Conservation (phyloP, 345 rosid genomes). For the Tarenaya hassleriana region DNA sequence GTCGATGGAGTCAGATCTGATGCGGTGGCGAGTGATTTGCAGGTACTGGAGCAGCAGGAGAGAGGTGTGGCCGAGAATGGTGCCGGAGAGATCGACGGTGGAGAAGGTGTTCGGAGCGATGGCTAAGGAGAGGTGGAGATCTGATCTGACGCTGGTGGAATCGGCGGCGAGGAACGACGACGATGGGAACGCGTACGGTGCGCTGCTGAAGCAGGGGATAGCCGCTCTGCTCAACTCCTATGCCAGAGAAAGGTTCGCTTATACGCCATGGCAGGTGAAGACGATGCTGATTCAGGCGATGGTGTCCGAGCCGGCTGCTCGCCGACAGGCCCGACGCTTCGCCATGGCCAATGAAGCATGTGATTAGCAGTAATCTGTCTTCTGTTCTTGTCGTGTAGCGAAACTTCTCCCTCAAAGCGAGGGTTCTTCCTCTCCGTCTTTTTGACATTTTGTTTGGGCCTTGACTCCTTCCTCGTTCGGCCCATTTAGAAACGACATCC, state of each 20-base stretch:
- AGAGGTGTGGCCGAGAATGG: slow-evolving; percentile 89
- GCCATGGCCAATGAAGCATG: slow-evolving; percentile 66
- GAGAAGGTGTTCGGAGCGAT: slow-evolving; percentile 67
- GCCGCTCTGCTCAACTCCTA: slow-evolving; percentile 86
- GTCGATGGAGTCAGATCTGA: slow-evolving; percentile 13
- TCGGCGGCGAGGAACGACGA: slow-evolving; percentile 53
- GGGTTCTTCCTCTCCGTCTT: too few species aligned
- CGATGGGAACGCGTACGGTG: slow-evolving; percentile 40
- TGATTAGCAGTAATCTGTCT: too few species aligned
- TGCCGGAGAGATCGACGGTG: slow-evolving; percentile 68
- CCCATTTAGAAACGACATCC: too few species aligned
- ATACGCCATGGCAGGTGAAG: slow-evolving; percentile 82
- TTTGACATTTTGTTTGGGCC: too few species aligned
- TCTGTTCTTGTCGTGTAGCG: too few species aligned
- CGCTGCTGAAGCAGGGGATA: slow-evolving; percentile 59
- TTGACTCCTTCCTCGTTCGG: too few species aligned
- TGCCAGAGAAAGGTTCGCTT: slow-evolving; percentile 46
- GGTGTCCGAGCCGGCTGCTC: slow-evolving; percentile 61
- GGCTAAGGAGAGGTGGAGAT: slow-evolving; percentile 62
- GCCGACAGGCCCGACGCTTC: slow-evolving; percentile 43
- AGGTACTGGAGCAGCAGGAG: slow-evolving; percentile 86
- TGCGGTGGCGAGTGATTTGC: slow-evolving; percentile 4
- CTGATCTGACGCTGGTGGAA: slow-evolving; percentile 61
- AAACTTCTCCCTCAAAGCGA: too few species aligned
- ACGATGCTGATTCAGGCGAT: slow-evolving; percentile 56